Percentiles rank a stretch among this genome's conserved stretches.
Evolutionary conservation across 1,139 yeast genomes (phyloP).

Genomic region (Keqinozyma sinolaborantium): DNA sequence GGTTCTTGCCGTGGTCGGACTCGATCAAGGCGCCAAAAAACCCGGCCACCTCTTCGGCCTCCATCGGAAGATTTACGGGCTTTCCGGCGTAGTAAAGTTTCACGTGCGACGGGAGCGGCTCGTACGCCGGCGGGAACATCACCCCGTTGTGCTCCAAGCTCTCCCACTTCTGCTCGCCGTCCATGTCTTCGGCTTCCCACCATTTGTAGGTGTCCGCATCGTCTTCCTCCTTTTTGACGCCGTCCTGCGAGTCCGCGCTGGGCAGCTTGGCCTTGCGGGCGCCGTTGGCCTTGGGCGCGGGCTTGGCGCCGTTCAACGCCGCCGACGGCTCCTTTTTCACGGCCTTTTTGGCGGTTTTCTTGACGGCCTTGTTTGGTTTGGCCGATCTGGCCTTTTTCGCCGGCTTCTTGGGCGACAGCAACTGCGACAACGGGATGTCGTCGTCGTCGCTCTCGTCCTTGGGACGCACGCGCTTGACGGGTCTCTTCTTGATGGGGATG

Average conservation of each 20-base stretch:
- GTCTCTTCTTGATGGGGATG: constrained; percentile 11
- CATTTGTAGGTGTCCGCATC: constrained; percentile 68
- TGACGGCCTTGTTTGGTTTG: constrained; percentile 3
- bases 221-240: constrained; percentile 42
- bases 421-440: constrained; percentile 12
- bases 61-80: constrained; percentile 68
- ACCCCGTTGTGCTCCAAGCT: constrained; percentile 88
- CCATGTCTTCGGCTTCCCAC: constrained; percentile 80
- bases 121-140: constrained; percentile 88
- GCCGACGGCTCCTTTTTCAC: constrained; percentile 5
- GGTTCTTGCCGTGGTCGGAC: constrained; percentile 85
- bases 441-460: constrained; percentile 10
- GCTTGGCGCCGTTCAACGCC: not conserved
- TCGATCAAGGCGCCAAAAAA: constrained; percentile 87
- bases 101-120: constrained; percentile 78
- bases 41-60: constrained; percentile 96
- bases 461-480: constrained; percentile 6
- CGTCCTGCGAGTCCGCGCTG: constrained; percentile 1
- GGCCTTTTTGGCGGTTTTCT: constrained; percentile 2
- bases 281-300: not conserved
- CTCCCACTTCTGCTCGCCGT: constrained; percentile 82
- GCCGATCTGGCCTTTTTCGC: constrained; percentile 1
- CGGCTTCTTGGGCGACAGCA: constrained; percentile 4
- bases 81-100: constrained; percentile 73
- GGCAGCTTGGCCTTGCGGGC: not conserved